Base-by-base conservation (phyloP, 805 yeast genomes). In the Yamadazyma ubonensis region DNA sequence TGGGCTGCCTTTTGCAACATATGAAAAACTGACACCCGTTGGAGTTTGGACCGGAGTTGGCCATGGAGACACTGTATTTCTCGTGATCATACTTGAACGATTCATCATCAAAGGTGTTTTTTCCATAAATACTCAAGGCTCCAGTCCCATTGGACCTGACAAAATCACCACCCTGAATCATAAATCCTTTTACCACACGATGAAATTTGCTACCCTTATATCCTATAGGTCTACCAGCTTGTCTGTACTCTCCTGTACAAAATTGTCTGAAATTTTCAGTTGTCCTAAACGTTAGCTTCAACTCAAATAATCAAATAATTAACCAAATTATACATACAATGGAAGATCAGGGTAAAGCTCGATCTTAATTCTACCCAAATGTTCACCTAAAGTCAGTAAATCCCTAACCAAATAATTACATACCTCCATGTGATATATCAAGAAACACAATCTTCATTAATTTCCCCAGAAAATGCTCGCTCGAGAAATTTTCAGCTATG, bases 21-120 rank as follows among this genome's bases (percentile, higher is more conserved):
- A 72, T 57, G 61, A 70, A 70, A 51, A 76, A 65, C 46, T 71
- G 76, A 23, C 70, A 67, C 14, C 76, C 75, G 48, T 72, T 73
- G 11, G 75, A 61, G 46, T 71, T 56, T 1, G 71, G 66, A 1
- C 77, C 76, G 3, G 69, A 38, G 54, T 87, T 87, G 42, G 96
- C 96, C 96, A 87, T 87, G 10, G 95, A 86, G 57, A 87, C 63
- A 49, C 84, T 93, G 40, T 85, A 78, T 57, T 76, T 79, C 63
- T 77, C 76, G 75, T 86, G 95, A 52, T 65, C 79, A 66, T 78
- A 73, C 43, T 63, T 56, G 55, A 85, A 84, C 73, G 82, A 81
- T 64, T 79, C 83, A 48, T 78, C 81, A 7, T 71, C 67, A 36
- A 54, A 52, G 6, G 31, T 18, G 4, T 39, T 52, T 45, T 74